Evolutionary conservation across 2,329 filamentous ascomycete species (phyloP).

Genomic region (Paradendryphiella salina): DNA sequence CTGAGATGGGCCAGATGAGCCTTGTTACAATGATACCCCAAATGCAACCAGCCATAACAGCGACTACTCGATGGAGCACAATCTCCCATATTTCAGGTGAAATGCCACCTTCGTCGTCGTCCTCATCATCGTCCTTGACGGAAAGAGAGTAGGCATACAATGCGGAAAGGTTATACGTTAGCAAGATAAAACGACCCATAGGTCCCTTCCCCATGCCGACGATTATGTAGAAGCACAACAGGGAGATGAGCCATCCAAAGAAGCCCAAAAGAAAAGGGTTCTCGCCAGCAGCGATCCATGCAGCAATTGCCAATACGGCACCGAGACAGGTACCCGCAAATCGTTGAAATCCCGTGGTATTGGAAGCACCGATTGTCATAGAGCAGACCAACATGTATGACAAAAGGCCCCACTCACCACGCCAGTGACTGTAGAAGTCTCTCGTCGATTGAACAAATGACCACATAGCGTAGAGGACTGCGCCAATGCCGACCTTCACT

Average conservation of each 20-base stretch:
- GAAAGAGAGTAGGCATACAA: constrained; percentile 92
- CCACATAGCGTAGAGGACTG: constrained; percentile 84
- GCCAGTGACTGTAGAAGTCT: constrained; percentile 81
- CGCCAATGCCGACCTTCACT: constrained; percentile 89
- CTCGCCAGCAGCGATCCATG: constrained; percentile 76
- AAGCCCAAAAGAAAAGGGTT: constrained; percentile 76
- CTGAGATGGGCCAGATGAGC: constrained; percentile 91
- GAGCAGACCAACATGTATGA: constrained; percentile 98
- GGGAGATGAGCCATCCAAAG: constrained; percentile 77
- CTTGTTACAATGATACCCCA: constrained; percentile 93
- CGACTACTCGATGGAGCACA: constrained; percentile 80
- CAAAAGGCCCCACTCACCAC: constrained; percentile 93
- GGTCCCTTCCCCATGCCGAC: constrained; percentile 81
- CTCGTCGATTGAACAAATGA: constrained; percentile 80
- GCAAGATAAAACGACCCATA: constrained; percentile 87
- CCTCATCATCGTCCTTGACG: constrained; percentile 75
- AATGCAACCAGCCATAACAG: constrained; percentile 82
- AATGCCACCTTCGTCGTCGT: constrained; percentile 80
- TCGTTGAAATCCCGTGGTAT: constrained; percentile 85
- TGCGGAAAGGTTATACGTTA: constrained; percentile 94
- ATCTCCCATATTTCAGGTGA: constrained; percentile 87
- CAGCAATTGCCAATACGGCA: constrained; percentile 70
- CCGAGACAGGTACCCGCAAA: constrained; percentile 86
- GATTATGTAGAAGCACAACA: constrained; percentile 88
- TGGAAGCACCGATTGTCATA: constrained; percentile 95